Evolutionary conservation across 2,329 filamentous ascomycete species (phyloP).

Genomic region (Ambrosiella beaveri): DNA sequence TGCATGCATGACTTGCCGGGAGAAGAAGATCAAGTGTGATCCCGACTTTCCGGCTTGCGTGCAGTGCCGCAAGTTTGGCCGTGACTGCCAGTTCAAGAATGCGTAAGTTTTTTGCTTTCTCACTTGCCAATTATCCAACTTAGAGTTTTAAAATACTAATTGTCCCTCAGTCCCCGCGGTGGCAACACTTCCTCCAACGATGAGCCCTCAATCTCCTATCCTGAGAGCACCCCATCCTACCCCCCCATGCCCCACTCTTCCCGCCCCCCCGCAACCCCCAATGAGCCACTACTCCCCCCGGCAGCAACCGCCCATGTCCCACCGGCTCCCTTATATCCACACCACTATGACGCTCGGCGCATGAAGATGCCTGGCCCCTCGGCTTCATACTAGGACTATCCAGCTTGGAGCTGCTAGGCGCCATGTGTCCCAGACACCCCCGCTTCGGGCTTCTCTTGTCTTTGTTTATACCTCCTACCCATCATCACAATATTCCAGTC

Average conservation of each 20-base stretch:
- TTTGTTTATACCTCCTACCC: background rate
- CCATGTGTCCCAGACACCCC: background rate
- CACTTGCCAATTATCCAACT: background rate
- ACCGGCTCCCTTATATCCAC: background rate
- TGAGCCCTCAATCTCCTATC: background rate
- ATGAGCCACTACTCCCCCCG: background rate
- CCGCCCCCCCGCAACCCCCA: background rate
- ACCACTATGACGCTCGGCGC: background rate
- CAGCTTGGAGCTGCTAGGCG: background rate
- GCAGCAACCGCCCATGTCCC: background rate
- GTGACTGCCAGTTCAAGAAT: constrained; percentile 69
- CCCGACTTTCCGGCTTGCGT: constrained; percentile 74
- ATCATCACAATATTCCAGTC: background rate
- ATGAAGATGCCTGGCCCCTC: background rate
- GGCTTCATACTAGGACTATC: background rate
- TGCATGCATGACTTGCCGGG: constrained; percentile 80
- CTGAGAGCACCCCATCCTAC: background rate
- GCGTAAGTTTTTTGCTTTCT: constrained; percentile 42
- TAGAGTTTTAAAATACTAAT: background rate
- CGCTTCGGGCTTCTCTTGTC: too few relatives aligned
- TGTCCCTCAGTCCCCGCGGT: background rate
- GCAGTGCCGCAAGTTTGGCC: constrained; percentile 82
- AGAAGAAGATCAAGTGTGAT: constrained; percentile 97
- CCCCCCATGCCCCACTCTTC: background rate
- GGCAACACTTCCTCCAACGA: background rate